Base-by-base conservation (phyloP, 192 early-diverging fungal genomes). In the Coemansia pectinata region DNA sequence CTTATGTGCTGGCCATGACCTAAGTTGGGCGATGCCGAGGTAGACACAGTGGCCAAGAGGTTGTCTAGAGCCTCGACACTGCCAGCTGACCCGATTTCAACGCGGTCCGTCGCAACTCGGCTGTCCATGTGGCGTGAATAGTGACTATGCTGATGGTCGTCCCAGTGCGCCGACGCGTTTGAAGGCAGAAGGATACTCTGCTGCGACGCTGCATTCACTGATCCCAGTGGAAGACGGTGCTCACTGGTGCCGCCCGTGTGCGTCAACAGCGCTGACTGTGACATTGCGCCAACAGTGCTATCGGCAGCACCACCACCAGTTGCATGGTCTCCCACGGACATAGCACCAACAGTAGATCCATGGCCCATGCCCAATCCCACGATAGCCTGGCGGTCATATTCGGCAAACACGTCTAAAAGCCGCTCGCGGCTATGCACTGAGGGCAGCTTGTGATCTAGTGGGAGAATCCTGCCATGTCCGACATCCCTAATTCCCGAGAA, bases 11-110 rank as follows among this genome's bases (percentile, higher is more conserved):
- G 78, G 5, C 69, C 64, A 19, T 53, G 73, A 1, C 27, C 40
- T 0, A 81, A 27, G 21, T 73, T 81, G 25, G 78, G 78, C 44
- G 74, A 76, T 7, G 74, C 74, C 23, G 79, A 76, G 29, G 74
- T 47, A 55, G 74, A 70, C 3, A 68, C 73, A 1, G 73, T 41
- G 4, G 66, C 55, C 10, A 41, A 12, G 25, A 65, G 45, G 4
- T 64, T 41, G 45, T 72, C 77, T 11, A 39, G 17, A 3, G 34
- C 27, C 42, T 79, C 77, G 2, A 21, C 57, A 25, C 77, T 79
- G n/a, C 59, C 44, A 11, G 72, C 47, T 25, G 41, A 50, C 23
- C 41, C 66, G 0, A 31, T 21, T 17, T 77, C 70, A 39, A 48
- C 12, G 4, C 57, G 36, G 27, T 57, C 74, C 5, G 68, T 41